Percentiles rank a stretch among this genome's conserved stretches.
Evolutionary conservation across 495 filamentous ascomycete species (phyloP).

Genomic region (Penicillium chermesinum): DNA sequence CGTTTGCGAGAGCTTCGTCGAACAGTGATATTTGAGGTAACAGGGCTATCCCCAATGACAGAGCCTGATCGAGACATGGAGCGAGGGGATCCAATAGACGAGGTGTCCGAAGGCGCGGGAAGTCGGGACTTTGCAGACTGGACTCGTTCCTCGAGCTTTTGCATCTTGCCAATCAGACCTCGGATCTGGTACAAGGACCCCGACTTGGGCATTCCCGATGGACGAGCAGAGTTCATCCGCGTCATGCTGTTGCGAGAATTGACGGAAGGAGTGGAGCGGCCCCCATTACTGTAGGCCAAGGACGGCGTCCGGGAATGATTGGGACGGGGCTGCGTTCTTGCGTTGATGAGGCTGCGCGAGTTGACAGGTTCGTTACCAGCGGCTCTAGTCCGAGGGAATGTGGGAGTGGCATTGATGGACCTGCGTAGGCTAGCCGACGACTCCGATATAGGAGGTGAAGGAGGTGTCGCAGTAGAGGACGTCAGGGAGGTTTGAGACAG

Average conservation of each 20-base stretch:
- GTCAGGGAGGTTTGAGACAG: slow-evolving; percentile 51
- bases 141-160: slow-evolving; percentile 85
- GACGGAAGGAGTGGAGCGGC: slow-evolving; percentile 36
- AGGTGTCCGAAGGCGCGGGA: slow-evolving; percentile 70
- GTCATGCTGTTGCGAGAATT: slow-evolving; percentile 36
- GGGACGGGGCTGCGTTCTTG: slow-evolving; percentile 37
- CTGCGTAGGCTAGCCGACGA: slow-evolving; percentile 41
- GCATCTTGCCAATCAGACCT: slow-evolving; percentile 91
- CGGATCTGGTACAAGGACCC: slow-evolving; percentile 90
- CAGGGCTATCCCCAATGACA: slow-evolving; percentile 46
- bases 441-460: slow-evolving; percentile 58
- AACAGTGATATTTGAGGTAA: slow-evolving; percentile 73
- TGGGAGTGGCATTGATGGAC: slow-evolving; percentile 42
- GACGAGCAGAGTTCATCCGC: slow-evolving; percentile 25
- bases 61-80: slow-evolving; percentile 32
- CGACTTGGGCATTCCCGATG: slow-evolving; percentile 60
- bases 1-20: slow-evolving; percentile 66
- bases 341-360: slow-evolving; percentile 37
- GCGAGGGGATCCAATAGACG: slow-evolving; percentile 75
- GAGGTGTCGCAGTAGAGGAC: slow-evolving; percentile 69
- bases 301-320: slow-evolving; percentile 51
- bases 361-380: slow-evolving; percentile 31
- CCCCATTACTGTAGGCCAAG: slow-evolving; percentile 39
- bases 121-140: slow-evolving; percentile 92
- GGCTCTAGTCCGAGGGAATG: slow-evolving; percentile 36